Percentiles rank a stretch among this genome's conserved stretches.
phyloP scores from a whole-genome alignment of 108 stramenopile genomes.

The Skeletonema costatum region DNA sequence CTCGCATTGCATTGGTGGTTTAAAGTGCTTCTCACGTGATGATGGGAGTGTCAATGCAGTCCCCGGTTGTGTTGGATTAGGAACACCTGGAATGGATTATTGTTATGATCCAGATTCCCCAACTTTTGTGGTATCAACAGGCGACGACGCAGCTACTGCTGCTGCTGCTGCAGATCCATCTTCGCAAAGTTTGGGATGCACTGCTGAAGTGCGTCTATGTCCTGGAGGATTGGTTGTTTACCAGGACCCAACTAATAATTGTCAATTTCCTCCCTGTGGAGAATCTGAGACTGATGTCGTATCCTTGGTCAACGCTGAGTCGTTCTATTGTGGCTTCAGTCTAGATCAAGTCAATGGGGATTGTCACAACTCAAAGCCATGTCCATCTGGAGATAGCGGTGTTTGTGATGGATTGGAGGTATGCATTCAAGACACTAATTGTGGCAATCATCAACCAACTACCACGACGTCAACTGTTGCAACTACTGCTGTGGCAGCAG shows the following conservation, averaged over 20 bases:
- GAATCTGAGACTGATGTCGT: constrained; percentile 1
- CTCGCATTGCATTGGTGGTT: constrained; percentile 14
- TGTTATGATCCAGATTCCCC: constrained; percentile 39
- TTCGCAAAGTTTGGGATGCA: constrained; percentile 16
- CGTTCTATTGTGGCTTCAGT: constrained; percentile 11
- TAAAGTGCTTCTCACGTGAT: constrained; percentile 32
- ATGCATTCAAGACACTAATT: constrained; percentile 11
- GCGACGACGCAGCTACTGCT: not conserved
- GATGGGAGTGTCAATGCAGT: constrained; percentile 30
- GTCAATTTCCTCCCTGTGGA: constrained; percentile 42
- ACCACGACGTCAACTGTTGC: constrained; percentile 7
- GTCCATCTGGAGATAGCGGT: constrained; percentile 4
- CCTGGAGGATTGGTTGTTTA: constrained; percentile 26
- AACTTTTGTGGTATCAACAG: not conserved
- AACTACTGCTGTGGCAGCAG: not conserved
- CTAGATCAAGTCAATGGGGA: constrained; percentile 12
- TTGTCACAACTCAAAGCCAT: constrained; percentile 5
- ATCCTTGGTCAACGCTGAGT: not conserved
- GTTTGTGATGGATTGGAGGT: constrained; percentile 17
- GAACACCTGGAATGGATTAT: constrained; percentile 46
- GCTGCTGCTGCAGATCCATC: not conserved
- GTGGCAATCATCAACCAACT: not conserved
- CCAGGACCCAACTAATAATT: constrained; percentile 42
- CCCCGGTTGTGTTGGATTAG: constrained; percentile 29
- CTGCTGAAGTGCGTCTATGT: constrained; percentile 32